Percentiles rank a stretch among this genome's conserved stretches.
Evolutionary conservation across 495 filamentous ascomycete species (phyloP).

Genomic region (Aeminium ludgeri): DNA sequence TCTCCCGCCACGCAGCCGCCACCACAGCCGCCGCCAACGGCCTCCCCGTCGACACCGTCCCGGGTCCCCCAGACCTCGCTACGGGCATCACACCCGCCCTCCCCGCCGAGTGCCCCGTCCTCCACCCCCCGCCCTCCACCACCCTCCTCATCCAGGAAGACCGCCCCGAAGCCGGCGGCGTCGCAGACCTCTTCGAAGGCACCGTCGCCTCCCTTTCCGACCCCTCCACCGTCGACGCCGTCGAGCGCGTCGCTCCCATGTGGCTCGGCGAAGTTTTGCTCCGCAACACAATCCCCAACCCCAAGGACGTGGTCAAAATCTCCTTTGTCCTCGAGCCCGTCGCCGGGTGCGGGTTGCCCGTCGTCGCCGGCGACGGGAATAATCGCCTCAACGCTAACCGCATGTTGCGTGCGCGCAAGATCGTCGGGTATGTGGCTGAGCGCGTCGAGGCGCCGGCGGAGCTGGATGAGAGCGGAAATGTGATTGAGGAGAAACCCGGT

Average conservation of each 20-base stretch:
- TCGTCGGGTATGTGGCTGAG: conserved; percentile 83
- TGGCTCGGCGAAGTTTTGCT: conserved; percentile 90
- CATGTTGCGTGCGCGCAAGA: conserved; percentile 90
- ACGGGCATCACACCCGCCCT: conserved; percentile 57
- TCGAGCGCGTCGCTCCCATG: conserved; percentile 70
- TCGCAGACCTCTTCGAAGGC: conserved; percentile 79
- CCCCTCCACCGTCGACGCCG: conserved; percentile 62
- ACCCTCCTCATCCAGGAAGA: conserved; percentile 93
- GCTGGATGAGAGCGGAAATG: neutral
- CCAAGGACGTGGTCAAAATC: conserved; percentile 92
- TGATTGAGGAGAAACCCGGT: conserved; percentile 32
- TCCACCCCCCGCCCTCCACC: conserved; percentile 62
- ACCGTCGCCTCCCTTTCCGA: conserved; percentile 59
- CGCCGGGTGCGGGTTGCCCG: conserved; percentile 6
- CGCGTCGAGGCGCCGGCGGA: conserved; percentile 46
- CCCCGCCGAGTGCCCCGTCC: conserved; percentile 66
- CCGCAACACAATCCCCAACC: conserved; percentile 58
- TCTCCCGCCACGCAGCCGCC: conserved; percentile 24
- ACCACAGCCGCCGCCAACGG: conserved; percentile 10
- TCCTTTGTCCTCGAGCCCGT: conserved; percentile 80
- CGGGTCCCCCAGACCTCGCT: conserved; percentile 20
- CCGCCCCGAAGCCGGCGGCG: conserved; percentile 67
- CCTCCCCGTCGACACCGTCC: conserved; percentile 7
- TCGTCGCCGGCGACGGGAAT: conserved; percentile 35
- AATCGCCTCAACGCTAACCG: conserved; percentile 87